phyloP scores from a whole-genome alignment of 305 asterid species.

The Rubia occidens region DNA sequence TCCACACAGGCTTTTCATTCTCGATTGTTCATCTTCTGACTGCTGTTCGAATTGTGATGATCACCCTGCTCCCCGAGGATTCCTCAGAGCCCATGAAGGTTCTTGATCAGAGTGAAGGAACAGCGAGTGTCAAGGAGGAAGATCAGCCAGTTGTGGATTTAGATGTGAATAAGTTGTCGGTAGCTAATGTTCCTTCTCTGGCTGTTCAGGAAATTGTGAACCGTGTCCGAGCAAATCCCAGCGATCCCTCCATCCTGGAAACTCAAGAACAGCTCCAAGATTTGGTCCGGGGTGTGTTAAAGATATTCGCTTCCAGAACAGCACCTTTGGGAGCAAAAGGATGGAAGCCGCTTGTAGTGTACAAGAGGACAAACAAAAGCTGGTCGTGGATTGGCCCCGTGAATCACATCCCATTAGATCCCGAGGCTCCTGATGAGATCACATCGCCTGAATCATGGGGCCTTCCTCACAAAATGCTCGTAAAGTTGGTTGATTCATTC shows the following conservation, averaged over 20 bases:
- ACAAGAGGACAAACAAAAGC: constrained; percentile 63
- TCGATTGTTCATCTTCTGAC: constrained; percentile 93
- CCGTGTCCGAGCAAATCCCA: constrained; percentile 81
- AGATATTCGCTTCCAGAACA: constrained; percentile 77
- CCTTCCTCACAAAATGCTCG: constrained; percentile 90
- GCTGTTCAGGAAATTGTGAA: constrained; percentile 71
- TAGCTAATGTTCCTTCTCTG: constrained; percentile 54
- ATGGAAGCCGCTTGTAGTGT: constrained; percentile 91
- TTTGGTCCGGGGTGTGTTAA: constrained; percentile 86
- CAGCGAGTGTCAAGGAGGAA: constrained; percentile 35
- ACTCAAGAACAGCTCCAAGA: constrained; percentile 98
- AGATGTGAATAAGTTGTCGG: constrained; percentile 29
- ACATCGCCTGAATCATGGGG: constrained; percentile 93
- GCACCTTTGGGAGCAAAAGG: constrained; percentile 98
- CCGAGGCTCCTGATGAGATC: constrained; percentile 63
- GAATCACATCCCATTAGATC: constrained; percentile 38
- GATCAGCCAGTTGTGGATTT: constrained; percentile 31
- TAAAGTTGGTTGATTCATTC: constrained; percentile 84
- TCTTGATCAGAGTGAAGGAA: constrained; percentile 39
- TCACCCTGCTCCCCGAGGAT: constrained; percentile 66
- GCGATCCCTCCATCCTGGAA: constrained; percentile 89
- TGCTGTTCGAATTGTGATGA: constrained; percentile 84
- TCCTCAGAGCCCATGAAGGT: constrained; percentile 38
- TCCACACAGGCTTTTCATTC: constrained; percentile 82
- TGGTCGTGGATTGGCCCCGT: constrained; percentile 95